Percentiles rank a stretch among this genome's conserved stretches.
These are phyloP conservation scores for Alternaria sp. DNA, from an alignment of 2,329 filamentous ascomycete genomes.

Conservation along the genomic window DNA sequence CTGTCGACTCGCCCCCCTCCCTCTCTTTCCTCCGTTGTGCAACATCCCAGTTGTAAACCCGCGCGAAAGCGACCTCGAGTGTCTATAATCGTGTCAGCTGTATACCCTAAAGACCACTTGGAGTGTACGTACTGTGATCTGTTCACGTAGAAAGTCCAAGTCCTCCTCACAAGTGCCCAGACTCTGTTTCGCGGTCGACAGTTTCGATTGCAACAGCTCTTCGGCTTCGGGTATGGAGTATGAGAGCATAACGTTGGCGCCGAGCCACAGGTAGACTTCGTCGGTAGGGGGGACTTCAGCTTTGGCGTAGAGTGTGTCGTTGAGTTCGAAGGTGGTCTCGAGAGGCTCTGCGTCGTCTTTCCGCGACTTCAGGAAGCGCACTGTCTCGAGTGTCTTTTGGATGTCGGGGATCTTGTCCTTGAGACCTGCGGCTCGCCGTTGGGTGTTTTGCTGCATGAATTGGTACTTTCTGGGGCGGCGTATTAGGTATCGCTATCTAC, in stretches of 20 bases:
- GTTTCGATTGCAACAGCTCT: slow-evolving; percentile 75
- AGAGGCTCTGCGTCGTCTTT: slow-evolving; percentile 75
- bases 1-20: slow-evolving; percentile 58
- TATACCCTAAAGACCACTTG: too few relatives aligned
- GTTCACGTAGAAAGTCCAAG: slow-evolving; percentile 90
- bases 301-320: slow-evolving; percentile 93
- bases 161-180: slow-evolving; percentile 93
- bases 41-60: slow-evolving; percentile 99
- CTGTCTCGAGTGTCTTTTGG: slow-evolving; percentile 91
- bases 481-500: slow-evolving; percentile 15
- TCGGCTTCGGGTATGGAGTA: slow-evolving; percentile 92
- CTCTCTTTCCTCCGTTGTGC: slow-evolving; percentile 94
- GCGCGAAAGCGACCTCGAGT: slow-evolving; percentile 92
- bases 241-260: slow-evolving; percentile 96
- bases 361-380: slow-evolving; percentile 79
- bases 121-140: slow-evolving; percentile 75
- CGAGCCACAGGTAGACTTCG: slow-evolving; percentile 97
- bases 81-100: slow-evolving; percentile 64
- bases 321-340: slow-evolving; percentile 93
- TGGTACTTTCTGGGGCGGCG: slow-evolving; percentile 83
- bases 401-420: slow-evolving; percentile 98
- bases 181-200: slow-evolving; percentile 79
- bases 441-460: slow-evolving; percentile 97
- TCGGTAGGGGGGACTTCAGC: slow-evolving; percentile 81
- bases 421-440: slow-evolving; percentile 79